Evolutionary conservation across 768 basidiomycete species (phyloP).

Genomic region (Tulasnella sp.): DNA sequence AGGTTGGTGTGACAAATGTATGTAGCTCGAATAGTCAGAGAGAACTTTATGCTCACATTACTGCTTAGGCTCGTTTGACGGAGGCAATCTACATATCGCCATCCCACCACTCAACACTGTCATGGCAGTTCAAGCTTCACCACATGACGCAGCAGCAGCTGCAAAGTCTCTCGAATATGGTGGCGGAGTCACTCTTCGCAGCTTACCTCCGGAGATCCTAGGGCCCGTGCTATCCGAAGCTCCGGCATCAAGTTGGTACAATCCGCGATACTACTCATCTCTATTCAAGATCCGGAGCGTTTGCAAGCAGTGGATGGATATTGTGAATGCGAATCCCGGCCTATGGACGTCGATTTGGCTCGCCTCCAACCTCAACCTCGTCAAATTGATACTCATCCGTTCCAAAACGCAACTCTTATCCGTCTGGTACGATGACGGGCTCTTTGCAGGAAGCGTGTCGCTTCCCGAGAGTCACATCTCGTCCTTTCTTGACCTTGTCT

Average conservation of each 20-base stretch:
- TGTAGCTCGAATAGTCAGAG: no score
- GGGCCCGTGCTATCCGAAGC: neutral
- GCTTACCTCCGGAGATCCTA: no score
- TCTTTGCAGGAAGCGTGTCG: neutral
- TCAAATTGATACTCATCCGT: neutral
- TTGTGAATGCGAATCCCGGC: neutral
- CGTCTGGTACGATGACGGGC: neutral
- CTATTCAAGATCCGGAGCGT: neutral
- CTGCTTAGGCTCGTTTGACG: no score
- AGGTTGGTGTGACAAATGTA: no score
- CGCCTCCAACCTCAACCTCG: neutral
- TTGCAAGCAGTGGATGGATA: neutral
- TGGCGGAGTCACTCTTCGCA: no score
- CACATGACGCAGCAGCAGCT: no score
- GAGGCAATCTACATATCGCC: no score
- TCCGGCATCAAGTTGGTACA: neutral
- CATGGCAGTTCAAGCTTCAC: no score
- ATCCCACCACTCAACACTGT: no score
- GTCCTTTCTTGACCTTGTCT: neutral
- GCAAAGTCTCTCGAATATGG: no score
- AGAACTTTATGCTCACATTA: no score
- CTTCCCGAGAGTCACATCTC: neutral
- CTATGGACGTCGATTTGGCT: slow-evolving; percentile 6
- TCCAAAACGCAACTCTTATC: neutral
- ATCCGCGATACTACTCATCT: neutral